Base-by-base conservation (phyloP, 352 stramenopile species). In the Pythium rishiriense region DNA sequence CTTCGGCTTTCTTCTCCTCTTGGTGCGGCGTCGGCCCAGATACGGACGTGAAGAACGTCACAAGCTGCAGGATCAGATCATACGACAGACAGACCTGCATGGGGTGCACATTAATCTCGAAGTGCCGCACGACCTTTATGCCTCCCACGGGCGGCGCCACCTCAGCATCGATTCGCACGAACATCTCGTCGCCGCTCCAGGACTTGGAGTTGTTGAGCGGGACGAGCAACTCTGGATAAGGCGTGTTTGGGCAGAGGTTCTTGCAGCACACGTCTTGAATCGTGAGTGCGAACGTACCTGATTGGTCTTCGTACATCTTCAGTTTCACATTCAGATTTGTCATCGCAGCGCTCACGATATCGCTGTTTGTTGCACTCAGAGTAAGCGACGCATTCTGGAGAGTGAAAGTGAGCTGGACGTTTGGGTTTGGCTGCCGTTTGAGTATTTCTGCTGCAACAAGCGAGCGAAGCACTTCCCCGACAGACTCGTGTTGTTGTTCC, bases 51-150 rank as follows among this genome's bases (percentile, higher is more conserved):
- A 89, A 85, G 53, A 92, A 93, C 1, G 69, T 51, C 4, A 88
- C 62, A 25, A 93, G 61, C 45, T 93, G 84, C 19, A 90, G 62
- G 29, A 96, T 84, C 14, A 90, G 71, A 28, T 93, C 83, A 17
- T 93, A 83, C 1, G 86, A 91, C 45, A 96, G 72, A 53, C 83
- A 93, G 29, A 96, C 76, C 65, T 96, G 83, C n/a, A 96, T 76
- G 5, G 87, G 87, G 45, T 92, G 83, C 2, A 93, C 78, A 33
- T 96, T 96, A 28, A 96, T 66, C 67, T 94, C 85, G 64, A 94
- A 93, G 73, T 93, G 87, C 41, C 91, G 78, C 11, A 95, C 72
- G 28, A 95, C 57, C 19, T 77, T 86, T 33, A 85, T 81, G 1
- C 70, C 79, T 28, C 70, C 64, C 1, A 90, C 73, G 11, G 86